Conservation (phyloP, 495 filamentous ascomycete species). For the Trichodelitschia bisporula region DNA sequence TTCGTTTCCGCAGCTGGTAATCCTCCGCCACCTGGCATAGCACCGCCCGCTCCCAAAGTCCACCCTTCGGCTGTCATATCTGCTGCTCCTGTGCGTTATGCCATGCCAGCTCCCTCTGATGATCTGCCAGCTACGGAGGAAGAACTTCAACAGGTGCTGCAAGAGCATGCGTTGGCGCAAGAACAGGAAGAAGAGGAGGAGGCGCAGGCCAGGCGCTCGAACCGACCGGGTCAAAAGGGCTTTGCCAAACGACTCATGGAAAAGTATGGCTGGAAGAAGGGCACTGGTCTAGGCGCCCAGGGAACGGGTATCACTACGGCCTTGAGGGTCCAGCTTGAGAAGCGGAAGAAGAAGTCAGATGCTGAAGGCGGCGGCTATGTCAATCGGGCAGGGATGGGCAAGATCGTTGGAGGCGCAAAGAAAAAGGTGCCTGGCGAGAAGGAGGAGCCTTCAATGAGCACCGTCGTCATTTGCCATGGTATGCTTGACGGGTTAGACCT, state of each 20-base stretch:
- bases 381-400: conserved; percentile 41
- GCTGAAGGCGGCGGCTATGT: conserved; percentile 58
- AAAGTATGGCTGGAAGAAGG: conserved; percentile 83
- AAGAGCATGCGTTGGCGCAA: conserved; percentile 18
- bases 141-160: conserved; percentile 25
- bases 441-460: conserved; percentile 37
- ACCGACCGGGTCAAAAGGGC: conserved; percentile 53
- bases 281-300: conserved; percentile 61
- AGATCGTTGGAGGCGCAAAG: conserved; percentile 52
- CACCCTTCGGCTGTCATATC: conserved; percentile 40
- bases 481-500: conserved; percentile 72
- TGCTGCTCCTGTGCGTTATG: conserved; percentile 67
- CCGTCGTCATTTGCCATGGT: conserved; percentile 50
- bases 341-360: conserved; percentile 47
- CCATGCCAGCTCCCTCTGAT: conserved; percentile 31
- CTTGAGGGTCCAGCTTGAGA: conserved; percentile 58
- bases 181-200: conserved; percentile 22
- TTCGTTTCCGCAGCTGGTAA: conserved; percentile 14
- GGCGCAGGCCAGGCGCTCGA: conserved; percentile 32
- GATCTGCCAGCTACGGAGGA: conserved; percentile 31
- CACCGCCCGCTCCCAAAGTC: conserved; percentile 15
- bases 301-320: conserved; percentile 62
- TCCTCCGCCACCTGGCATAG: conserved; percentile 15
- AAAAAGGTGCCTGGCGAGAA: conserved; percentile 19
- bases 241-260: conserved; percentile 71